A percentile compares a stretch with the other conserved stretches of the same genome.
Evolutionary conservation across 129 eudicot species (phyloP).

Genomic region (Saussurea involucrata): DNA sequence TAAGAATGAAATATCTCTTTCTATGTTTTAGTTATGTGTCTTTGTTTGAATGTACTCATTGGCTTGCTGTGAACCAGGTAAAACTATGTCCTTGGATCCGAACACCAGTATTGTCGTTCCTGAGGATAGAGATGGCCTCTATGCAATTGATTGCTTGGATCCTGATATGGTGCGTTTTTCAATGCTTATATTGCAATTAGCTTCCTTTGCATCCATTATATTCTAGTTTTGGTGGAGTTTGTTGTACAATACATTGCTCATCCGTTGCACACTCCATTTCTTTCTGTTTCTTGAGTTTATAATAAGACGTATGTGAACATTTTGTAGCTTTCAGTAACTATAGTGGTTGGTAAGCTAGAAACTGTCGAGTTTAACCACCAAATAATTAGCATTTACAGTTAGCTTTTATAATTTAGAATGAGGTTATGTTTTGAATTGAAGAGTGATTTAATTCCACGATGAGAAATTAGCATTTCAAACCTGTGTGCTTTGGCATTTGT

Average conservation of each 20-base stretch:
- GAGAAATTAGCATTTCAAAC: too few relatives aligned
- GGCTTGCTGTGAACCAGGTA: slow-evolving; percentile 56
- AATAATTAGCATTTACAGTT: too few relatives aligned
- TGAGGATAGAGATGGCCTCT: slow-evolving; percentile 78
- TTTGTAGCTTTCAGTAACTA: too few relatives aligned
- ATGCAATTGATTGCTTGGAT: slow-evolving; percentile 93
- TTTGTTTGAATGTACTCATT: neutral
- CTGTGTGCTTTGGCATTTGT: too few relatives aligned
- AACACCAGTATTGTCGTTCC: slow-evolving; percentile 75
- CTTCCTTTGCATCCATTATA: neutral
- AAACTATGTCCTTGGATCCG: slow-evolving; percentile 59
- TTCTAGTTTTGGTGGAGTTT: neutral
- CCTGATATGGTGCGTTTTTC: slow-evolving; percentile 75
- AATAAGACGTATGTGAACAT: too few relatives aligned
- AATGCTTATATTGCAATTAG: neutral
- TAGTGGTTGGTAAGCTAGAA: too few relatives aligned
- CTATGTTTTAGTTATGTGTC: neutral
- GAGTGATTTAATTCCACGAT: too few relatives aligned
- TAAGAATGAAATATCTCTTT: neutral
- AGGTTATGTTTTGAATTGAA: too few relatives aligned
- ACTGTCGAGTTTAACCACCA: too few relatives aligned
- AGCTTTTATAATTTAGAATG: too few relatives aligned
- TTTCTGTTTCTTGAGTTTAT: too few relatives aligned
- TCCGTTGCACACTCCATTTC: neutral
- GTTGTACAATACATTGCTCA: neutral